A percentile compares a stretch with the other conserved stretches of the same genome.
These are phyloP conservation scores for Sphaerostilbella broomeana DNA, from an alignment of 2,329 filamentous ascomycete genomes.

Conservation along the genomic window DNA sequence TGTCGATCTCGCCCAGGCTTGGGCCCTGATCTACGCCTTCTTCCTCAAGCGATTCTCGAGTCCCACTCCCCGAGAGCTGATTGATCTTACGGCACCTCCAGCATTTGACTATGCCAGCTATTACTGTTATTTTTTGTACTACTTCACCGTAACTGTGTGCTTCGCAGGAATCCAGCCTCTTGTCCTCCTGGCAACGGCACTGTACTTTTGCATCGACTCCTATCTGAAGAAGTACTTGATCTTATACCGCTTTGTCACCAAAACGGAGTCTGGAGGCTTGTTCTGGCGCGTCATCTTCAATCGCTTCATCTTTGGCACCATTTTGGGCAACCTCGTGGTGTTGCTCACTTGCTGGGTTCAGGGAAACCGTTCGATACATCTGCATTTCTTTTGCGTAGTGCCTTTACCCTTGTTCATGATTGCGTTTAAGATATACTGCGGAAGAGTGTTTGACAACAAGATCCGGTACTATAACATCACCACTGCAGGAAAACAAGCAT, in stretches of 20 bases:
- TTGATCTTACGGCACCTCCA: constrained; percentile 86
- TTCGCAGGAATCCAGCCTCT: constrained; percentile 83
- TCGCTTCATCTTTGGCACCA: constrained; percentile 74
- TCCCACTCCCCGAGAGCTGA: constrained; percentile 84
- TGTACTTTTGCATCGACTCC: constrained; percentile 84
- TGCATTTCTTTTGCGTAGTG: constrained; percentile 58
- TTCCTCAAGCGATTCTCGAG: constrained; percentile 77
- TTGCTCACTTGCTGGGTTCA: constrained; percentile 68
- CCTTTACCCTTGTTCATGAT: constrained; percentile 75
- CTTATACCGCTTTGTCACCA: constrained; percentile 92
- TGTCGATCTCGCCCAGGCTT: constrained; percentile 86
- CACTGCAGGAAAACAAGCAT: constrained; percentile 43
- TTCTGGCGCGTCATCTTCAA: constrained; percentile 93
- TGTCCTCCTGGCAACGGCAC: constrained; percentile 73
- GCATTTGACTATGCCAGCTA: constrained; percentile 93
- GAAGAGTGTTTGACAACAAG: constrained; percentile 65
- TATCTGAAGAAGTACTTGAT: constrained; percentile 93
- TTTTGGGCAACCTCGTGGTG: constrained; percentile 72
- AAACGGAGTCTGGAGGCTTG: constrained; percentile 88
- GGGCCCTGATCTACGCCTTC: constrained; percentile 77
- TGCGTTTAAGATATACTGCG: constrained; percentile 82
- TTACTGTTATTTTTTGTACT: constrained; percentile 97
- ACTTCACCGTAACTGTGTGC: constrained; percentile 79
- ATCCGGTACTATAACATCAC: constrained; percentile 74
- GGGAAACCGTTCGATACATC: constrained; percentile 53